Base-by-base conservation (phyloP, 768 basidiomycete species). In the Tylopilus rubrobrunneus region DNA sequence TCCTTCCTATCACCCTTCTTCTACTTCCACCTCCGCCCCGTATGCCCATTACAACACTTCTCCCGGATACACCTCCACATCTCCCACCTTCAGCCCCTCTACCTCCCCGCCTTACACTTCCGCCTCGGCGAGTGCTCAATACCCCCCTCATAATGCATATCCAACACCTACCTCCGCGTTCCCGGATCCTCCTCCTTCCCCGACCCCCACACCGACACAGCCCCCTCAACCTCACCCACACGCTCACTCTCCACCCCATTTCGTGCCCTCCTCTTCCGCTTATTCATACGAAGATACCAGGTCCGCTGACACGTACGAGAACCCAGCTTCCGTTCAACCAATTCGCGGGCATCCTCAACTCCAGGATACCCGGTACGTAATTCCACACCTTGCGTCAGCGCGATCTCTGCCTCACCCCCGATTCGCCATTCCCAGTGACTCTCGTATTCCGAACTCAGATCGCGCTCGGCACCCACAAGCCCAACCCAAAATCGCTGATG, bases 141-240 rank as follows among this genome's bases (percentile, higher is more conserved):
- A 62, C 33, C n/a, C 49, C 15, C 51, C 62, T 41, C 62, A 58
- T 15, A 56, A 57, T 25, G 15, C 57, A 29, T 67, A 63, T 39
- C 55, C 56, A 39, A 62, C 66, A 8, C 65, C 65, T 29, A 65
- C 67, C 15, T 67, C 67, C 34, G 67, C 65, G 14, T 67, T 55
- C 52, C 65, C 64, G 21, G 61, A 55, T 10, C 67, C 62, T 1
- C 65, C 67, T 6, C 62, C 65, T n/a, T 67, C 66, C 1, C 66
- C 66, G 45, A 67, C 66, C 7, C 66, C 66, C 47, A 67, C 66
- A 15, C 66, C 67, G 49, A 69, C 67, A 15, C 67, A 67, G 45
- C 55, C 57, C 14, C 44, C 56, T 2, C 66, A 67, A 15, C 46
- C 49, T 6, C 61, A 60, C n/a, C 7, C 52, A 0, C 63, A 63